phyloP scores from a whole-genome alignment of 2,329 filamentous ascomycete species.

The Ambrosiella xylebori region DNA sequence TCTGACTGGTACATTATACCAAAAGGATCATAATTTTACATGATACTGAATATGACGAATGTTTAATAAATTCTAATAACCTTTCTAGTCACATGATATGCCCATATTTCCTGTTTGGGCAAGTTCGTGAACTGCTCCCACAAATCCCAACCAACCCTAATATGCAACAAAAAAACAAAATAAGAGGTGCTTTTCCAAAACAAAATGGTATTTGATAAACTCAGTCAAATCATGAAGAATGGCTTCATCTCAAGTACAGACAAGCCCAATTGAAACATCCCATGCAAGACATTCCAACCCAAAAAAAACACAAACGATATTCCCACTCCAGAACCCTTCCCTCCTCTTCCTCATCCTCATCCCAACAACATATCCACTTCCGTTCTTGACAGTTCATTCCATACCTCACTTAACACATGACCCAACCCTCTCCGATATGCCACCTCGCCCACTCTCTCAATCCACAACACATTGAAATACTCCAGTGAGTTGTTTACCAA shows the following conservation, averaged over 20 bases:
- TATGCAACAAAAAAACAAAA: not conserved
- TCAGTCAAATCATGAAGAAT: not conserved
- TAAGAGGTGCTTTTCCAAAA: not conserved
- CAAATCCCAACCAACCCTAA: not conserved
- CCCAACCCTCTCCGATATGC: slow-evolving; percentile 26
- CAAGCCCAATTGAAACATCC: not conserved
- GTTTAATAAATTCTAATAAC: too few species aligned
- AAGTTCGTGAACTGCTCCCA: too few species aligned
- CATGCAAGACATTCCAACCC: not conserved
- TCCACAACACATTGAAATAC: slow-evolving; percentile 30
- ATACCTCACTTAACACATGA: slow-evolving; percentile 25
- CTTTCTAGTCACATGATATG: not conserved
- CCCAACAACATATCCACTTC: slow-evolving; percentile 27
- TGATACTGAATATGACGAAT: too few species aligned
- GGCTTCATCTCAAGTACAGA: too few species aligned
- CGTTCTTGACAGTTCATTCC: slow-evolving; percentile 24
- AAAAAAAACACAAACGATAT: not conserved
- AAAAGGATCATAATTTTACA: too few species aligned
- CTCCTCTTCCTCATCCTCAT: slow-evolving; percentile 14
- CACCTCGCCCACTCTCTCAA: slow-evolving; percentile 27
- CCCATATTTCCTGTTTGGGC: too few species aligned
- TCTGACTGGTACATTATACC: too few species aligned
- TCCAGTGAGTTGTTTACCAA: slow-evolving; percentile 25
- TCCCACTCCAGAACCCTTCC: not conserved
- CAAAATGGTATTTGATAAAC: not conserved